A percentile compares a stretch with the other conserved stretches of the same genome.
These are phyloP conservation scores for Ophiocordyceps camponoti-leonardi DNA, from an alignment of 2,329 filamentous ascomycete species.

Conservation along the genomic window DNA sequence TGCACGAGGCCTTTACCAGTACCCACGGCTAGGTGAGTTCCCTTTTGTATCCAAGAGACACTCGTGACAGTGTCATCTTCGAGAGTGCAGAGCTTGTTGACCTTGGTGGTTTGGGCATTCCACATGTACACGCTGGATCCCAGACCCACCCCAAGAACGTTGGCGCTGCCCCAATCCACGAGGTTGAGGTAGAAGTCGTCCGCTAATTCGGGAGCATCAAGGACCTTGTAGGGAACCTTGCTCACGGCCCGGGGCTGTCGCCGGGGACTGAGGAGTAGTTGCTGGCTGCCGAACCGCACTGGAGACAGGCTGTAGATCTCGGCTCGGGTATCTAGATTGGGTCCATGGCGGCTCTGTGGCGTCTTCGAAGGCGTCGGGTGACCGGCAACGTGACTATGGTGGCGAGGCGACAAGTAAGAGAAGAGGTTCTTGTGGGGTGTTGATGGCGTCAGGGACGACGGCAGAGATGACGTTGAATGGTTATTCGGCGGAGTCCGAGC, in stretches of 20 bases:
- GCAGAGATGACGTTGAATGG: slow-evolving; percentile 40
- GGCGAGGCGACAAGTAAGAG: slow-evolving; percentile 65
- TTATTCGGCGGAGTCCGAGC: slow-evolving; percentile 69
- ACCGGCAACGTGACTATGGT: slow-evolving; percentile 53
- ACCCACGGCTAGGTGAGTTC: slow-evolving; percentile 87
- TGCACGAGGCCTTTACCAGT: slow-evolving; percentile 90
- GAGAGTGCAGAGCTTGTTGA: slow-evolving; percentile 85
- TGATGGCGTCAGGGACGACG: slow-evolving; percentile 68
- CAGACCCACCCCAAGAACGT: slow-evolving; percentile 82
- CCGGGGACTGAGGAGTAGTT: slow-evolving; percentile 78
- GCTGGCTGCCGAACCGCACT: slow-evolving; percentile 81
- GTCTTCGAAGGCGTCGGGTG: slow-evolving; percentile 81
- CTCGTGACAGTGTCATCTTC: slow-evolving; percentile 90
- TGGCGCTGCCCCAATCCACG: slow-evolving; percentile 93
- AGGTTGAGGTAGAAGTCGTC: slow-evolving; percentile 97
- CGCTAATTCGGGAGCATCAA: slow-evolving; percentile 88
- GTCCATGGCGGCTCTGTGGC: slow-evolving; percentile 70
- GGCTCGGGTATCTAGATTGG: slow-evolving; percentile 75
- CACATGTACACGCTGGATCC: slow-evolving; percentile 95
- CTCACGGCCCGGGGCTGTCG: slow-evolving; percentile 80
- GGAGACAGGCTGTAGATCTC: slow-evolving; percentile 94
- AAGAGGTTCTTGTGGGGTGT: slow-evolving; percentile 97
- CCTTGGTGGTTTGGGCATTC: slow-evolving; percentile 81
- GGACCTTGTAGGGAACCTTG: slow-evolving; percentile 94
- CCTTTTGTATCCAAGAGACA: slow-evolving; percentile 96